Conservation (phyloP, 371 early-diverging fungal species). For the Mortierella sp. region DNA sequence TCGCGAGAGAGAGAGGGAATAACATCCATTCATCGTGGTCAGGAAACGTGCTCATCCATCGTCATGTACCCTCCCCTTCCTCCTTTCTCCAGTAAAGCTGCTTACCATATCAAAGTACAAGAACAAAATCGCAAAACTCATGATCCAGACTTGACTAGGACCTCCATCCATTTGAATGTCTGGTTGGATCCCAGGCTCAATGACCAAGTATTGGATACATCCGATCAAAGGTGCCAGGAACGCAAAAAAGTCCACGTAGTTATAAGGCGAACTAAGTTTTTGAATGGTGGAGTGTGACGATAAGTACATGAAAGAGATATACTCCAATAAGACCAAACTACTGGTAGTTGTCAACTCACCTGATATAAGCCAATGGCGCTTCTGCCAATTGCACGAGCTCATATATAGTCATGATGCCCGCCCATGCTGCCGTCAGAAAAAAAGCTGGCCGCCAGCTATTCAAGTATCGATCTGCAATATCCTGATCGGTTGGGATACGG, state of each 20-base stretch:
- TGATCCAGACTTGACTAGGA: slow-evolving; percentile 35
- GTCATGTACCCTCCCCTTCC: not conserved
- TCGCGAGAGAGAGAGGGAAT: not conserved
- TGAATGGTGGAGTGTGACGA: not conserved
- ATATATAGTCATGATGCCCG: not conserved
- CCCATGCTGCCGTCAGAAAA: not conserved
- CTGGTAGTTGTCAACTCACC: not conserved
- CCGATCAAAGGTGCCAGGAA: slow-evolving; percentile 27
- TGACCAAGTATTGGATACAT: slow-evolving; percentile 19
- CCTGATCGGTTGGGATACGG: no score
- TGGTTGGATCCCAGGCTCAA: not conserved
- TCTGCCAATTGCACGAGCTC: not conserved
- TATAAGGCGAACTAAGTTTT: slow-evolving; percentile 32
- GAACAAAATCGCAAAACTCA: slow-evolving; percentile 42
- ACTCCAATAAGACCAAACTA: no score
- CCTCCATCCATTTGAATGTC: not conserved
- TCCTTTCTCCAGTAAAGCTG: not conserved
- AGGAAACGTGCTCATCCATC: not conserved
- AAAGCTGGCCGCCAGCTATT: not conserved
- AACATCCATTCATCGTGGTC: not conserved
- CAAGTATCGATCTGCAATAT: not conserved
- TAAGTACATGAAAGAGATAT: not conserved
- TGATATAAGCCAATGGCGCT: not conserved
- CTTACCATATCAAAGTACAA: slow-evolving; percentile 51
- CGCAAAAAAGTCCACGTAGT: slow-evolving; percentile 37